Conservation (phyloP, 1,284 basidiomycete genomes). For the Anthracocystis walkeri region DNA sequence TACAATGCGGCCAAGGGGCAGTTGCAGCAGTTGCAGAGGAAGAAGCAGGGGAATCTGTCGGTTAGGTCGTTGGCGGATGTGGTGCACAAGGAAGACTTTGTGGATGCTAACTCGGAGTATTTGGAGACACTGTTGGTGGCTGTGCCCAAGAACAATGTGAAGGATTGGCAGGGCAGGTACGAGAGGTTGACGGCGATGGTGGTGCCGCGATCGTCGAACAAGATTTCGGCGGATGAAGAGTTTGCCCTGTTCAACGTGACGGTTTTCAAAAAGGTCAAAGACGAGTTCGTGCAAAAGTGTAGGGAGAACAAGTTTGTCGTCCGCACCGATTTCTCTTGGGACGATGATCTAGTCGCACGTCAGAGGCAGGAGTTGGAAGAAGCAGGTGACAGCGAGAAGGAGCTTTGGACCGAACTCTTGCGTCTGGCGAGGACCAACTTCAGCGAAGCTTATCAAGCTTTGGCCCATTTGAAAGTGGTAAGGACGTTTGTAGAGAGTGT, state of each 20-base stretch:
- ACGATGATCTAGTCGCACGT: constrained; percentile 84
- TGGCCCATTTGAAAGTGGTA: constrained; percentile 92
- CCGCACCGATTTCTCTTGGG: constrained; percentile 88
- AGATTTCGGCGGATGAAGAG: constrained; percentile 86
- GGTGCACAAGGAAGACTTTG: constrained; percentile 83
- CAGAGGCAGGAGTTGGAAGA: constrained; percentile 84
- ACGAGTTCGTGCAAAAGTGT: constrained; percentile 93
- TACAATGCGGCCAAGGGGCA: constrained; percentile 96
- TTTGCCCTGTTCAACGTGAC: constrained; percentile 88
- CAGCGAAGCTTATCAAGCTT: constrained; percentile 92
- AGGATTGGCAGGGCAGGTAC: constrained; percentile 90
- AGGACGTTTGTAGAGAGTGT: constrained; percentile 95
- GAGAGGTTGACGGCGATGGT: constrained; percentile 90
- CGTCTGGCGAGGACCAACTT: constrained; percentile 93
- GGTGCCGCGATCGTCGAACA: constrained; percentile 88
- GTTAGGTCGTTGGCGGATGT: constrained; percentile 87
- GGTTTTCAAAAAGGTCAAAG: constrained; percentile 89
- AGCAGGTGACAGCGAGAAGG: constrained; percentile 89
- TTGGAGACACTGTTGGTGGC: constrained; percentile 92
- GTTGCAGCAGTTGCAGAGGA: constrained; percentile 91
- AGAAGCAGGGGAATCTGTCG: constrained; percentile 95
- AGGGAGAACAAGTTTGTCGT: constrained; percentile 96
- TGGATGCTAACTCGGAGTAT: constrained; percentile 86
- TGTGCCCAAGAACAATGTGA: constrained; percentile 85
- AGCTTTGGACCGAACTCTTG: constrained; percentile 98